Evolutionary conservation across 495 filamentous ascomycete genomes (phyloP), one percentile per base, ranked within the genome.

Genomic region (Hypoxylon intermedium): DNA sequence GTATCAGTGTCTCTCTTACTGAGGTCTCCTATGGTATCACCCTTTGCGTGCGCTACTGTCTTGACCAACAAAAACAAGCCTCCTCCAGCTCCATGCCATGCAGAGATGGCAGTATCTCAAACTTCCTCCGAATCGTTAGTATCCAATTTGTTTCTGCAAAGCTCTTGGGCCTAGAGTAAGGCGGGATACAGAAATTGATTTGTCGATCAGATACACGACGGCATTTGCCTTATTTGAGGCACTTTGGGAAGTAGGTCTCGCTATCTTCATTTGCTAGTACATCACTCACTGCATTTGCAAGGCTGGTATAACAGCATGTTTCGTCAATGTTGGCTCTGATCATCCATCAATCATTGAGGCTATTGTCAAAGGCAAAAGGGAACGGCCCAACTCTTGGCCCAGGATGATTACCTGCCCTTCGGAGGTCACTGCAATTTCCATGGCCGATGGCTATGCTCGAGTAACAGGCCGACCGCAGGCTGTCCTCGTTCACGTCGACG

Each of bases 221-320:
- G 87, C 87, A 1, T 88, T 88, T 67, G 89, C 89, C 53, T 88
- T 92, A 66, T 91, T 92, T 55, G 89, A 92, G 76, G 87, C 86
- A 15, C 74, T 92, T 16, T 90, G 87, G 87, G 88, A 89, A 53
- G 66, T 68, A 53, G 2, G 44, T 60, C 18, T 19, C 11, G 20
- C 21, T 40, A 40, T 37, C 26, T 11, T 6, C 5, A 9, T 46
- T 7, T 4, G 9, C 28, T 4, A 16, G 20, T 41, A 44, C 11
- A 1, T 13, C 15, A 31, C 62, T 66, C 6, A 60, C 41, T 15
- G n/a, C 11, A 7, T 41, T 23, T 15, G 7, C 2, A 53, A 69
- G 83, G 87, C 87, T 23, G 89, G 89, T 43, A 83, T 91, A 36
- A 84, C 77, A 42, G 76, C 90, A 76, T 86, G 85, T 71, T 91